phyloP scores from a whole-genome alignment of 179 eudicot genomes.

The Beta macrorhiza region DNA sequence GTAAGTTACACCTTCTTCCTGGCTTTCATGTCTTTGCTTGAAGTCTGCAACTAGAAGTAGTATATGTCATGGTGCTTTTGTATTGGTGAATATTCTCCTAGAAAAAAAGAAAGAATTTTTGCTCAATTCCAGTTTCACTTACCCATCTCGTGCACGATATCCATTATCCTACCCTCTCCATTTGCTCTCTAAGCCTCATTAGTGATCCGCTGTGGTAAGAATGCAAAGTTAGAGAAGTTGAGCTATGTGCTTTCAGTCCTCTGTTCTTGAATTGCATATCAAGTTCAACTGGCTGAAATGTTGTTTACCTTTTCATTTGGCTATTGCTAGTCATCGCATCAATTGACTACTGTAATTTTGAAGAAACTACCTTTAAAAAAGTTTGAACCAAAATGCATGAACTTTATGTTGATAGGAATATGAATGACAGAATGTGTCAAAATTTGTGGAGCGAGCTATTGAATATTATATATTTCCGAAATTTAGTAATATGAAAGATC shows the following conservation, averaged over 20 bases:
- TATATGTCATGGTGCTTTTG: not conserved
- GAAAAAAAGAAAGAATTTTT: not conserved
- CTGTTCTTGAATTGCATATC: not conserved
- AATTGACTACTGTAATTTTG: not conserved
- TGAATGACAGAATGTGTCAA: not conserved
- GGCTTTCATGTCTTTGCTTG: not conserved
- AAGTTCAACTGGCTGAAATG: not conserved
- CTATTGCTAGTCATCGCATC: not conserved
- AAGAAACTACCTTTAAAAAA: not conserved
- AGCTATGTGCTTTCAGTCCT: not conserved
- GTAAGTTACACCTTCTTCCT: conserved; percentile 35
- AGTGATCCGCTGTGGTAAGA: not conserved
- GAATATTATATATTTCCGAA: not conserved
- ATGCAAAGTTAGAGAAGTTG: not conserved
- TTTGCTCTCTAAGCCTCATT: not conserved
- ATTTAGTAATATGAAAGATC: not conserved
- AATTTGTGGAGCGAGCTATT: not conserved
- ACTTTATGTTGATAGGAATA: not conserved
- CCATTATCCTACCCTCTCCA: not conserved
- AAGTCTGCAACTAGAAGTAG: not conserved
- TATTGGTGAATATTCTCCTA: not conserved
- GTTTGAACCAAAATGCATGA: not conserved
- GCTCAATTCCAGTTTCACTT: not conserved
- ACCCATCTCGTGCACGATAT: not conserved
- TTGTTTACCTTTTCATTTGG: not conserved